Evolutionary conservation across 106 monocot genomes (phyloP), one percentile per base, ranked within the genome.

Genomic region (Xerophyta viscosa): DNA sequence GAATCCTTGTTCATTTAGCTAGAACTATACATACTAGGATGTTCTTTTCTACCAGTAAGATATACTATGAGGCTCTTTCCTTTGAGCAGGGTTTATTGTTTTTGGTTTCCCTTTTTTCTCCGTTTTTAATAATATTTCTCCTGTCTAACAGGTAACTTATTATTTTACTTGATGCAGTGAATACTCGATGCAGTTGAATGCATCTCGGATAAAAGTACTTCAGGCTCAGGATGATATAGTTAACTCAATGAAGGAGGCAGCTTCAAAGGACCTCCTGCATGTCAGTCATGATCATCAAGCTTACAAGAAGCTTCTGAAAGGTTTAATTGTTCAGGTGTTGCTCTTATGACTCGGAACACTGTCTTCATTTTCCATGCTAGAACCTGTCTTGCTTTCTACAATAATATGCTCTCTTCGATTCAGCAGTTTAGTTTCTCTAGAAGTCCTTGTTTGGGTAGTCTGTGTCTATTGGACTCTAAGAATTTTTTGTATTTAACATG

Each of bases 101-200:
- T 15, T 39, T 10, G 39, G 33, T 33, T 11, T 33, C 11, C 7
- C 6, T 39, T 39, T 39, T 15, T 39, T 39, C 10, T 15, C 39
- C n/a, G n/a, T n/a, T n/a, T n/a, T n/a, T n/a, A n/a, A n/a, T n/a
- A n/a, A n/a, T n/a, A n/a, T n/a, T n/a, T n/a, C n/a, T n/a, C n/a
- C n/a, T n/a, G n/a, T n/a, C n/a, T n/a, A n/a, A n/a, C n/a, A n/a
- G n/a, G n/a, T n/a, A n/a, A n/a, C 39, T 39, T 39, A 2, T 15
- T 39, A 8, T 52, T 55, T 52, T 30, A 44, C 46, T 42, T 55
- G 48, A 25, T 52, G 37, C 66, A 88, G 88, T 29, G 88, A 88
- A 29, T 88, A 88, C 33, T 88, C 88, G 8, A 88, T 88, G 88
- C 88, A 88, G 65, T 39, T 88, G 59, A 88, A 88, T 79, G 88